Evolutionary conservation across 2,329 filamentous ascomycete genomes (phyloP).

Genomic region (Stagonosporopsis chrysanthemi): DNA sequence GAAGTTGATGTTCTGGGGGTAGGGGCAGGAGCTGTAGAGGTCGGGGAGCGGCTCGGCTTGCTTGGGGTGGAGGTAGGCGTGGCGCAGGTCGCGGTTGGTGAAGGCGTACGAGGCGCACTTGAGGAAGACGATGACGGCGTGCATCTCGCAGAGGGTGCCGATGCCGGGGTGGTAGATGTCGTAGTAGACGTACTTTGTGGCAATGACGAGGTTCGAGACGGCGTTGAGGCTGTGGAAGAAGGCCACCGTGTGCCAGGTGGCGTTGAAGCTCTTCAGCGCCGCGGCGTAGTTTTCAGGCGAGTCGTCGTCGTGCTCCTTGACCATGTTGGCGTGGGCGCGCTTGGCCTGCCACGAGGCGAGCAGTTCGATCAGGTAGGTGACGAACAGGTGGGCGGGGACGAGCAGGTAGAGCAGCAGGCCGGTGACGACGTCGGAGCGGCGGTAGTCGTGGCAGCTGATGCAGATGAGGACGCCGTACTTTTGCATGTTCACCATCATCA

Average conservation of each 20-base stretch:
- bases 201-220: slow-evolving; percentile 78
- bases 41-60: slow-evolving; percentile 77
- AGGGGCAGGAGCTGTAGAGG: slow-evolving; percentile 83
- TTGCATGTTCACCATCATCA: slow-evolving; percentile 96
- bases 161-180: slow-evolving; percentile 92
- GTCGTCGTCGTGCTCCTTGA: slow-evolving; percentile 55
- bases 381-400: slow-evolving; percentile 88
- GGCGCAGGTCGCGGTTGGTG: slow-evolving; percentile 92
- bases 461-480: slow-evolving; percentile 98
- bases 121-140: slow-evolving; percentile 94
- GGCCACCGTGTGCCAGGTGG: slow-evolving; percentile 81
- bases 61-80: slow-evolving; percentile 83
- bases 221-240: slow-evolving; percentile 85
- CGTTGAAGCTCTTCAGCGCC: slow-evolving; percentile 69
- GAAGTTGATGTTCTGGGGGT: slow-evolving; percentile 89
- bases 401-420: slow-evolving; percentile 82
- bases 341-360: slow-evolving; percentile 82
- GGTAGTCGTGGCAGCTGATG: slow-evolving; percentile 86
- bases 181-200: slow-evolving; percentile 87
- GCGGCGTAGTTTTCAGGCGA: slow-evolving; percentile 66
- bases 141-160: slow-evolving; percentile 86
- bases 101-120: slow-evolving; percentile 96
- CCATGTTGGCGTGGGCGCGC: slow-evolving; percentile 65
- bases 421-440: slow-evolving; percentile 76
- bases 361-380: slow-evolving; percentile 89